Evolutionary conservation across 2,329 filamentous ascomycete genomes (phyloP), one percentile per base, ranked within the genome.

Genomic region (Tolypocladium amazonense): DNA sequence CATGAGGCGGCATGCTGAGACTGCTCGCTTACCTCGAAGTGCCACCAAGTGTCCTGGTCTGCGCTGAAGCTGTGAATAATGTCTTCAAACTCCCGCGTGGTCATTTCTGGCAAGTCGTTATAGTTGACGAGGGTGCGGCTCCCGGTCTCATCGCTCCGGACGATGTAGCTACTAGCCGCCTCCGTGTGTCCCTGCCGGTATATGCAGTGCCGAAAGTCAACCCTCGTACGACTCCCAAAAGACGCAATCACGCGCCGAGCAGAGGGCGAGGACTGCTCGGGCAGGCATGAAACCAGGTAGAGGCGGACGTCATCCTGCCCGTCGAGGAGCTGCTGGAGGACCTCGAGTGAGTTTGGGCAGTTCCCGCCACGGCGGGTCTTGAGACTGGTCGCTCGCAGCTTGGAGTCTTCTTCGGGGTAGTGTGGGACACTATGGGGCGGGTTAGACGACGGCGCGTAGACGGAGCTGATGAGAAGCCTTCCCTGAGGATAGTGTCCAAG

Each of bases 71-170:
- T 68, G 27, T 75, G 68, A 43, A 74, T 76, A 25, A 80, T 73
- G 15, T 60, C 61, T 20, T 70, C 67, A 61, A 91, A 89, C 71
- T 90, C 88, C 9, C 74, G 73, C 5, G 72, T 63, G 7, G 79
- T 86, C 86, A 91, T 89, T 64, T 90, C 88, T 0, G 80, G 80
- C 41, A 91, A 77, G 60, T 80, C 78, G 66, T 86, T 89, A 71
- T 85, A 82, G 70, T 86, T 91, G 60, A 91, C 83, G 60, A 90
- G 83, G 0, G 88, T 91, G 53, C 88, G 79, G 59, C 82, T 87
- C 25, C 81, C 82, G 4, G 79, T 84, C 30, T 72, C 72, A 56
- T 75, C 71, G 68, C 83, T 88, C 63, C 84, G 83, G 60, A 90
- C 79, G 62, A 90, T 85, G 73, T 88, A 89, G 71, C 86, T 85